Conservation (phyloP, 805 yeast species). For the Scheffersomyces stipitis region DNA sequence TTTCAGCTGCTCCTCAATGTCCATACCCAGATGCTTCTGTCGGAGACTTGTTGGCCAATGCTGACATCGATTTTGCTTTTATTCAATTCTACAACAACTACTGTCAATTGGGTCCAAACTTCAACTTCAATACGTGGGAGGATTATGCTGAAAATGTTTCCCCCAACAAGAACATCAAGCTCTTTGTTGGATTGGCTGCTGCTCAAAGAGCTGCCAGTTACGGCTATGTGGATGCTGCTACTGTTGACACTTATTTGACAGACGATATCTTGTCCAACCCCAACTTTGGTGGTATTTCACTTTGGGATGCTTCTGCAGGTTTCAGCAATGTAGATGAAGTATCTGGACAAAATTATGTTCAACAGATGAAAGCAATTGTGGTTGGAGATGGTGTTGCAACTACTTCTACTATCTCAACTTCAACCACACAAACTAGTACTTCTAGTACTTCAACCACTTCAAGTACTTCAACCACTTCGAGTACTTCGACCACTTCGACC, state of each 20-base stretch:
- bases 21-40: slow-evolving; percentile 69
- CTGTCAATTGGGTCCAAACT: slow-evolving; percentile 51
- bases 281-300: slow-evolving; percentile 37
- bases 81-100: slow-evolving; percentile 89
- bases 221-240: slow-evolving; percentile 46
- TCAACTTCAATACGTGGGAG: slow-evolving; percentile 73
- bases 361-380: slow-evolving; percentile 17
- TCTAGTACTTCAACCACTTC: slow-evolving; percentile 5
- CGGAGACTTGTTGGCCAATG: slow-evolving; percentile 36
- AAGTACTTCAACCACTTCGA: slow-evolving; percentile 4
- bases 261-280: slow-evolving; percentile 16
- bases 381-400: slow-evolving; percentile 6
- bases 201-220: slow-evolving; percentile 49
- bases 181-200: slow-evolving; percentile 72
- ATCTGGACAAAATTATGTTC: slow-evolving; percentile 14
- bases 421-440: slow-evolving; percentile 4
- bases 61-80: slow-evolving; percentile 76
- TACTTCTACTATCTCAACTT: slow-evolving; percentile 5
- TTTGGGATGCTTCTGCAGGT: slow-evolving; percentile 39
- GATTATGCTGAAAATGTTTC: slow-evolving; percentile 56
- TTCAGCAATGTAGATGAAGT: slow-evolving; percentile 11
- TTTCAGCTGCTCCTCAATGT: slow-evolving; percentile 94
- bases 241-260: slow-evolving; percentile 14
- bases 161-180: slow-evolving; percentile 66
- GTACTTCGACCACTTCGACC: slow-evolving; percentile 1